Evolutionary conservation across 1,284 basidiomycete species (phyloP).

Genomic region (Schizopora paradoxa): DNA sequence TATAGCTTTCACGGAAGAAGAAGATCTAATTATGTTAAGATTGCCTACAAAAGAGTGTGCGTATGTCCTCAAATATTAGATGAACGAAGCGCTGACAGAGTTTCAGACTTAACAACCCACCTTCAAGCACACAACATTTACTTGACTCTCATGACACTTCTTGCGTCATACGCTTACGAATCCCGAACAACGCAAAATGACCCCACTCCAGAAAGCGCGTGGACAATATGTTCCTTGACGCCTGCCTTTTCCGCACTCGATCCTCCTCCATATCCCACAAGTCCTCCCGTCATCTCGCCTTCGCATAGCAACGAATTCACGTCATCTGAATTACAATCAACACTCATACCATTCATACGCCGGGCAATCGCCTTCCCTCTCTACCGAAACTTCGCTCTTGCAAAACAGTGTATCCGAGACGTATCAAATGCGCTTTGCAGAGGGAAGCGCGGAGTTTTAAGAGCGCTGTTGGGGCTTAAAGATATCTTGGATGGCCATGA

Average conservation of each 20-base stretch:
- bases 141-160: slow-evolving; percentile 58
- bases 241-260: slow-evolving; percentile 76
- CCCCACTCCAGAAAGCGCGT: slow-evolving; percentile 76
- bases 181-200: slow-evolving; percentile 68
- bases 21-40: slow-evolving; percentile 60
- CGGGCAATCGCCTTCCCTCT: slow-evolving; percentile 70
- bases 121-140: slow-evolving; percentile 56
- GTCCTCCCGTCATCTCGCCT: slow-evolving; percentile 19
- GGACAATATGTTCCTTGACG: slow-evolving; percentile 67
- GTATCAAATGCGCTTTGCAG: slow-evolving; percentile 49
- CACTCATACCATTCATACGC: slow-evolving; percentile 59
- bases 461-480: slow-evolving; percentile 65
- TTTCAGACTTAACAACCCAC: slow-evolving; percentile 52
- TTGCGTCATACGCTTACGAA: slow-evolving; percentile 76
- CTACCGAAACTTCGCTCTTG: slow-evolving; percentile 67
- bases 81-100: slow-evolving; percentile 6
- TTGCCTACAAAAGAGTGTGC: slow-evolving; percentile 74
- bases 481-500: slow-evolving; percentile 70
- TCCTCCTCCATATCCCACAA: slow-evolving; percentile 45
- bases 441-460: slow-evolving; percentile 56
- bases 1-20: slow-evolving; percentile 61
- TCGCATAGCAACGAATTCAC: slow-evolving; percentile 32
- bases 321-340: slow-evolving; percentile 41
- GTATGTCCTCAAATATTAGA: too few species aligned
- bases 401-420: slow-evolving; percentile 61